Evolutionary conservation across 2,329 filamentous ascomycete genomes (phyloP), one percentile per base, ranked within the genome.

Genomic region (Scopulariopsis brevicaulis): DNA sequence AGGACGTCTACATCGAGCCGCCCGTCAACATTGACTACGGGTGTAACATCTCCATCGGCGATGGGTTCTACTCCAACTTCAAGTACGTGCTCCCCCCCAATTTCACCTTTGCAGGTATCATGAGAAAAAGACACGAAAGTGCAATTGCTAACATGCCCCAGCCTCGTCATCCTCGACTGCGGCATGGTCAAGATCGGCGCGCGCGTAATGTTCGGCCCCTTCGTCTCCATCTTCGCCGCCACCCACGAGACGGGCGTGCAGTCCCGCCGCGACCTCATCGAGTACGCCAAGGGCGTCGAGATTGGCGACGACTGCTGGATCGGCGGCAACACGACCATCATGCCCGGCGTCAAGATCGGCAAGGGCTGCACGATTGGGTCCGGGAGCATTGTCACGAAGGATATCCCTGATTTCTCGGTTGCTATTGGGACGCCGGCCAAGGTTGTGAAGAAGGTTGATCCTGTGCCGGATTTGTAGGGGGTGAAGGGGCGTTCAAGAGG

Each of bases 191-290:
- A 69, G 4, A 86, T 92, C 53, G 89, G 89, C 0, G 78, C 85
- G 28, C 80, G 88, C 32, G 88, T 87, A 1, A 71, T 89, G 62
- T 77, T 92, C 58, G 89, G 86, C 0, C 86, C 89, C 0, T 85
- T 84, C 63, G 86, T 92, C 0, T 81, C 76, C 55, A 79, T 94
- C 58, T 89, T 83, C 66, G 81, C 83, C 2, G 89, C 82, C 1
- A 86, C 83, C 0, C 89, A 94, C 68, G 87, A 89, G 54, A 74
- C 87, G 0, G 86, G 87, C 63, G 74, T 79, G 0, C 71, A 73
- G 57, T 75, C 72, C 1, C 73, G 78, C 20, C 69, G 77, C 25
- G 73, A 77, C 43, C 69, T 68, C 18, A 68, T 78, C 57, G 77
- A 79, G 62, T 80, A 74, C 59, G 77, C 76, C 0, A 68, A 67